A percentile compares a stretch with the other conserved stretches of the same genome.
phyloP scores from a whole-genome alignment of 345 rosid genomes.

The Ceriops zippeliana region DNA sequence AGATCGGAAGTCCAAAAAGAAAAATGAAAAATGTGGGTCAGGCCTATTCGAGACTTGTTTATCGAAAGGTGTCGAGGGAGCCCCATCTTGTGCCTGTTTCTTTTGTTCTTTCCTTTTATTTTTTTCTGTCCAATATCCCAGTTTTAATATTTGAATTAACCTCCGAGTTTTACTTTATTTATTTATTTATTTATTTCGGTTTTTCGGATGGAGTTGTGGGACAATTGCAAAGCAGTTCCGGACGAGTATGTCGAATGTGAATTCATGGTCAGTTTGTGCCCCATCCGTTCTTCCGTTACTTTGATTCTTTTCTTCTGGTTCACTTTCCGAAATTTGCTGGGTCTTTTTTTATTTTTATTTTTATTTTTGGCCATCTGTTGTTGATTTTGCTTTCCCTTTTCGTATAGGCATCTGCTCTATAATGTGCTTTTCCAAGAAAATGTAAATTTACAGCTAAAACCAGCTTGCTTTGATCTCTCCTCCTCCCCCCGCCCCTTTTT shows the following conservation, averaged over 20 bases:
- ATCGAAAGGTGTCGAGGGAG: no score
- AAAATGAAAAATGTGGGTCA: no score
- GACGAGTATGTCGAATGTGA: constrained; percentile 80
- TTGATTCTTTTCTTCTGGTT: not conserved
- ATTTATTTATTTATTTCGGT: not conserved
- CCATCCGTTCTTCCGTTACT: not conserved
- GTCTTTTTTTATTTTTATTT: not conserved
- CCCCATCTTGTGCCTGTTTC: not conserved
- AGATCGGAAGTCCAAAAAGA: no score
- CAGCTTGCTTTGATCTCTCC: not conserved
- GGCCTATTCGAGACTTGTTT: no score
- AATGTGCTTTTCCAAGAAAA: constrained; percentile 52
- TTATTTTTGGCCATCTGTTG: not conserved
- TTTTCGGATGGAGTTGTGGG: constrained; percentile 26
- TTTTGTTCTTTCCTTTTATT: not conserved
- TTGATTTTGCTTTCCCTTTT: not conserved
- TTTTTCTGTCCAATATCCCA: not conserved
- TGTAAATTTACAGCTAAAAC: constrained; percentile 44
- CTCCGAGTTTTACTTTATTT: not conserved
- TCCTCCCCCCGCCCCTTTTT: not conserved
- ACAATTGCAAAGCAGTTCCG: constrained; percentile 62
- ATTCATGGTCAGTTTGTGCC: constrained; percentile 46
- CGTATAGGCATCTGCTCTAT: constrained; percentile 68
- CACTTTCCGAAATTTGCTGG: not conserved
- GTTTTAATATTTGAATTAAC: not conserved